Evolutionary conservation across 2,329 filamentous ascomycete species (phyloP).

Genomic region (Pseudocercospora cruenta): DNA sequence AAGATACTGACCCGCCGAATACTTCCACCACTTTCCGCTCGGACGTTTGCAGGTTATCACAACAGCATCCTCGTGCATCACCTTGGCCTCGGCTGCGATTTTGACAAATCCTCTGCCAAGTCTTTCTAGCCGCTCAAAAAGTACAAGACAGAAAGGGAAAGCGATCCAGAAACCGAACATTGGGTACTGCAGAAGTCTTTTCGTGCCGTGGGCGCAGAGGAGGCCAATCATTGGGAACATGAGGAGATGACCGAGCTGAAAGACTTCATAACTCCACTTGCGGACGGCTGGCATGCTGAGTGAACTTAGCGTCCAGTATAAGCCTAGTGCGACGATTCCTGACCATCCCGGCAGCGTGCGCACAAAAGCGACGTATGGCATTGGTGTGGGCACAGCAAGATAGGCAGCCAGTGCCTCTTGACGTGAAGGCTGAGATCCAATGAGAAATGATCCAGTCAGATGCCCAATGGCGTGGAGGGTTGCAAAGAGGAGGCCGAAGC

Average conservation of each 20-base stretch:
- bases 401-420: constrained; percentile 51
- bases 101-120: constrained; percentile 53
- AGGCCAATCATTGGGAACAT: constrained; percentile 63
- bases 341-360: constrained; percentile 55
- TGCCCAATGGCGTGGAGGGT: constrained; percentile 60
- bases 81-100: constrained; percentile 53
- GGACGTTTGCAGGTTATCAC: constrained; percentile 55
- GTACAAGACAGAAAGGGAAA: constrained; percentile 56
- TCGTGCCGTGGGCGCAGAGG: constrained; percentile 59
- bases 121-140: constrained; percentile 54
- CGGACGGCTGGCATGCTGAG: constrained; percentile 57
- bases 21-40: constrained; percentile 54
- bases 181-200: constrained; percentile 55
- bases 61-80: constrained; percentile 59
- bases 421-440: constrained; percentile 51
- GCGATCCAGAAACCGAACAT: constrained; percentile 63
- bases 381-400: constrained; percentile 49
- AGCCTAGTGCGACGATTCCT: constrained; percentile 53
- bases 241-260: constrained; percentile 60
- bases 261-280: constrained; percentile 59
- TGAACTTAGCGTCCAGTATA: constrained; percentile 55
- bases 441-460: constrained; percentile 56
- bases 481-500: constrained; percentile 54
- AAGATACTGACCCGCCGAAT: constrained; percentile 62
- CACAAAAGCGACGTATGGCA: constrained; percentile 53